Evolutionary conservation across 495 filamentous ascomycete genomes (phyloP).

Genomic region (Aspergillus ostianus): DNA sequence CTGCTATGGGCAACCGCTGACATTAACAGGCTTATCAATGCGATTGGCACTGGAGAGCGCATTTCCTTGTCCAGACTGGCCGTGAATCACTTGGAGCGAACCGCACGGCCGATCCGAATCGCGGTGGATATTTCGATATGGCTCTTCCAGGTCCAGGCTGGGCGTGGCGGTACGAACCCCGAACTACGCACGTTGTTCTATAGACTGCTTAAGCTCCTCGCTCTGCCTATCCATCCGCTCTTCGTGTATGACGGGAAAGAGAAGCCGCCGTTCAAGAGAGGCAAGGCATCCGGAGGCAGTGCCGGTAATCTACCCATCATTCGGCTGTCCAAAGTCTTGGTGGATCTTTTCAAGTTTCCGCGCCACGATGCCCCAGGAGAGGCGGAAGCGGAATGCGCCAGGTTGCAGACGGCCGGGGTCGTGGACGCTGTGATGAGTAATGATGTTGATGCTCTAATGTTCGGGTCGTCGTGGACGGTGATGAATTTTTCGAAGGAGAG

Average conservation of each 20-base stretch:
- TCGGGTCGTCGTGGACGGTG: slow-evolving; percentile 75
- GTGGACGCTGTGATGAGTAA: slow-evolving; percentile 97
- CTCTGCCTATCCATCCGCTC: slow-evolving; percentile 77
- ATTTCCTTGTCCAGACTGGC: slow-evolving; percentile 83
- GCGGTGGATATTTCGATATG: slow-evolving; percentile 97
- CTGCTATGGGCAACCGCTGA: no score
- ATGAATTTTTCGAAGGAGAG: slow-evolving; percentile 82
- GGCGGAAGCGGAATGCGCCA: slow-evolving; percentile 93
- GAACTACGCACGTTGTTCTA: slow-evolving; percentile 92
- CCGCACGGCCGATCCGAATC: slow-evolving; percentile 71
- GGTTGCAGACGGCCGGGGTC: slow-evolving; percentile 76
- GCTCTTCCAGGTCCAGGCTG: slow-evolving; percentile 90
- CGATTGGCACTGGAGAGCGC: slow-evolving; percentile 78
- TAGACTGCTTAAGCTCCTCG: slow-evolving; percentile 78
- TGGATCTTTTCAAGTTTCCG: slow-evolving; percentile 81
- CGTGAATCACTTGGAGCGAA: slow-evolving; percentile 67
- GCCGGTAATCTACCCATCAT: slow-evolving; percentile 53
- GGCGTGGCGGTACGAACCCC: slow-evolving; percentile 84
- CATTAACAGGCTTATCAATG: slow-evolving; percentile 89
- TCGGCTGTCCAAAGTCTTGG: slow-evolving; percentile 67
- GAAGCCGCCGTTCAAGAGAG: slow-evolving; percentile 88
- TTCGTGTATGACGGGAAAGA: slow-evolving; percentile 95
- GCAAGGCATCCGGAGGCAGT: slow-evolving; percentile 44
- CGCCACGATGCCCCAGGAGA: slow-evolving; percentile 90
- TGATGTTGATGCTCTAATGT: slow-evolving; percentile 98